These are phyloP conservation scores for Schrenkiella parvula DNA, from an alignment of 345 rosid genomes.

Conservation along the genomic window DNA sequence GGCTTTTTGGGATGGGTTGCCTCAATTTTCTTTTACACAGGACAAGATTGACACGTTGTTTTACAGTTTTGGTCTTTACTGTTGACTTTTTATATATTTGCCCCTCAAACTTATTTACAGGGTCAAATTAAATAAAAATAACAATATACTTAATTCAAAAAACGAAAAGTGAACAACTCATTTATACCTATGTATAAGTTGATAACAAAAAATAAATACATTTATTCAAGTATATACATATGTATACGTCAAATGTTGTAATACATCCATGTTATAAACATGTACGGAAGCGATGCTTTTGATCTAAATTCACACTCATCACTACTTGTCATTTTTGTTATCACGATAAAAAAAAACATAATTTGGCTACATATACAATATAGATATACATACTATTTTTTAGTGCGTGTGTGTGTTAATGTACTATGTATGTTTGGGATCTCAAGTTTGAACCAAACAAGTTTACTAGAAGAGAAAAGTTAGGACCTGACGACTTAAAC, in stretches of 20 bases:
- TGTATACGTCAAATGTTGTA: background rate
- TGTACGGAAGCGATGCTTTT: background rate
- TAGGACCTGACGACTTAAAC: constrained; percentile 23
- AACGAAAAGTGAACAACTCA: background rate
- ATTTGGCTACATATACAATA: background rate
- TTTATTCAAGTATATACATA: too few species aligned
- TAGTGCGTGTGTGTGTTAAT: too few species aligned
- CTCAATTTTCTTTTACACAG: constrained; percentile 28
- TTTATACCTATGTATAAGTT: too few species aligned
- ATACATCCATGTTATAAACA: background rate
- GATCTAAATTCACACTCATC: background rate
- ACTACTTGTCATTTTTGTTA: background rate
- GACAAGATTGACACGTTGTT: constrained; percentile 28
- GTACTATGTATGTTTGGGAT: too few species aligned
- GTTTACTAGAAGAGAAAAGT: constrained; percentile 20
- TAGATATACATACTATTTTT: too few species aligned
- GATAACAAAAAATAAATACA: too few species aligned
- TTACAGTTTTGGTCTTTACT: constrained; percentile 25
- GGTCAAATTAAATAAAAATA: too few species aligned
- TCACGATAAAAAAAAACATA: background rate
- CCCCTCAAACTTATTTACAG: background rate
- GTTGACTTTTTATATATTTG: constrained; percentile 27
- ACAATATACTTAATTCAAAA: background rate
- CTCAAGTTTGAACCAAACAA: constrained; percentile 16
- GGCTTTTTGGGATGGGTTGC: constrained; percentile 26